A percentile compares a stretch with the other conserved stretches of the same genome.
phyloP scores from a whole-genome alignment of 805 yeast genomes.

The Zygosaccharomyces bisporus region DNA sequence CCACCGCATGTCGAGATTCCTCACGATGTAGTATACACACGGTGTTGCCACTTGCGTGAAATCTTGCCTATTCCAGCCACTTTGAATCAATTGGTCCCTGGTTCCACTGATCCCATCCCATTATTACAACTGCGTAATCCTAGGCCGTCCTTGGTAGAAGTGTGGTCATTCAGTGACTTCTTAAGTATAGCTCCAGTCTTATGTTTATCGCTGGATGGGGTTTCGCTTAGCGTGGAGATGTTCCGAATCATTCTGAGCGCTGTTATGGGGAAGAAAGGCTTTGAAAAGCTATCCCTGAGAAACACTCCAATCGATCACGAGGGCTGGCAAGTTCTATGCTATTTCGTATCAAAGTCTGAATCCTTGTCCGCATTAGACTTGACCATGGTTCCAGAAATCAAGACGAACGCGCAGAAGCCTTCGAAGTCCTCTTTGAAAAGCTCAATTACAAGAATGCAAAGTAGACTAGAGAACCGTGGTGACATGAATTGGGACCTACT shows the following conservation, averaged over 20 bases:
- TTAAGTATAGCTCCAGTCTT: constrained; percentile 78
- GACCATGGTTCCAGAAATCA: constrained; percentile 44
- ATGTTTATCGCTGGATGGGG: constrained; percentile 78
- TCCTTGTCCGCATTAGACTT: constrained; percentile 59
- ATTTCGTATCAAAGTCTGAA: constrained; percentile 65
- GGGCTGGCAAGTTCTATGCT: constrained; percentile 81
- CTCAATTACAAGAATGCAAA: constrained; percentile 37
- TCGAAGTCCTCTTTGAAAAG: constrained; percentile 33
- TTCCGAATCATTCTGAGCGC: constrained; percentile 64
- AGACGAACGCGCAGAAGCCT: constrained; percentile 39
- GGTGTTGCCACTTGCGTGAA: constrained; percentile 91
- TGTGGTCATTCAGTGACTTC: constrained; percentile 83
- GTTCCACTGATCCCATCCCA: constrained; percentile 80
- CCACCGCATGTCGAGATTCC: constrained; percentile 36
- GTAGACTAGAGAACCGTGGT: constrained; percentile 44
- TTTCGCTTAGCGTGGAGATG: constrained; percentile 69
- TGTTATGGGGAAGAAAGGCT: constrained; percentile 54
- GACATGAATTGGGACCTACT: constrained; percentile 82
- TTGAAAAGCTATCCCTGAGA: constrained; percentile 71
- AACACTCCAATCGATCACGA: constrained; percentile 70
- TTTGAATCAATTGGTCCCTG: constrained; percentile 67
- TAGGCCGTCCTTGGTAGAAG: constrained; percentile 81
- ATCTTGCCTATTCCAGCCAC: constrained; percentile 91
- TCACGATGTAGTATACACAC: constrained; percentile 74
- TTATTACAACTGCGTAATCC: constrained; percentile 76